Base-by-base conservation (phyloP, 305 asterid species). In the Fraxinus angustifolia region DNA sequence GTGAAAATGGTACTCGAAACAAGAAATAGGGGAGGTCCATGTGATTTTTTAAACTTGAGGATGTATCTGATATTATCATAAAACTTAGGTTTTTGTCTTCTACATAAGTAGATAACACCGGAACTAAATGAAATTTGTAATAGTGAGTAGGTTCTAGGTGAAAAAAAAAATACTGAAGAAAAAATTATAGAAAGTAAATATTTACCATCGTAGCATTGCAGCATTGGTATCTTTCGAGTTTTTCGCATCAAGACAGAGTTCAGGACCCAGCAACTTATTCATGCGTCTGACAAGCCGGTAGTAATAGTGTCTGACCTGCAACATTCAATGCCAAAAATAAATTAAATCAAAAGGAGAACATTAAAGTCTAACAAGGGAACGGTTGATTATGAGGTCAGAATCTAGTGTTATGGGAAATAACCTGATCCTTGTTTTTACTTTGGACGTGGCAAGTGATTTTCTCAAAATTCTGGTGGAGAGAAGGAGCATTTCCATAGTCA, bases 391-490 rank as follows among this genome's bases (percentile, higher is more conserved):
- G 76, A 68, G 34, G 70, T 73, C 80, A 78, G 82, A 67, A 78
- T 73, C 65, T 50, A 31, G 62, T 75, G 58, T 65, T 33, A 48
- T 28, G 28, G 71, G 45, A 40, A 88, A 75, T 82, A 73, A 95
- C 99, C 97, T 96, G 99, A 85, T 96, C 98, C 91, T 96, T 96
- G 85, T 94, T 96, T 88, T 96, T 96, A 89, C 98, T 96, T 88
- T 94, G 97, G 86, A 96, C 97, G 19, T 98, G 97, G 84, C 83
- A 83, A 75, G 98, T 96, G 81, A 96, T 96, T 85, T 92, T 96
- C 87, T 96, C 98, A 53, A 96, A 96, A 85, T 96, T 94, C 99
- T 96, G 98, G 50, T 38, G 34, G 73, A 82, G 38, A 26, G 82
- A 77, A 81, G 23, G 81, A 82, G 31, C 42, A 81, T 34, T 48